These are phyloP conservation scores for Staphylotrichum tortipilum DNA, from an alignment of 495 filamentous ascomycete genomes.

Conservation along the genomic window DNA sequence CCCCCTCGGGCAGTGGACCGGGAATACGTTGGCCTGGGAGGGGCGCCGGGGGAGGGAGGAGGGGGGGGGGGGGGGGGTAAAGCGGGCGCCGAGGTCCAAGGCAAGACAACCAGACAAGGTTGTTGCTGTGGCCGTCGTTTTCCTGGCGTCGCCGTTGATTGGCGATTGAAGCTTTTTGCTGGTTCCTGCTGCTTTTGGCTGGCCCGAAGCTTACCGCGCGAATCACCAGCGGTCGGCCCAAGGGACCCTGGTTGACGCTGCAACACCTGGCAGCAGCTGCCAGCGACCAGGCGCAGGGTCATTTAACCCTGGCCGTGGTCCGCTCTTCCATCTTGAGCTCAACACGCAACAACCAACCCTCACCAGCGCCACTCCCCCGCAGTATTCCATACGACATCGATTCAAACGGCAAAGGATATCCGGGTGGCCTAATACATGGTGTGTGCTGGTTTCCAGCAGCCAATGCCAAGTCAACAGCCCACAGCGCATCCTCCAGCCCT, in stretches of 20 bases:
- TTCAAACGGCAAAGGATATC: neutral
- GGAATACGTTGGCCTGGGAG: too few species aligned
- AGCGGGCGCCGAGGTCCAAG: constrained; percentile 6
- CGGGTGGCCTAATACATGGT: neutral
- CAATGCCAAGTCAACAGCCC: neutral
- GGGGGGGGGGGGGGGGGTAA: too few species aligned
- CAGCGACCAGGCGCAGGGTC: neutral
- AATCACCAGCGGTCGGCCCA: neutral
- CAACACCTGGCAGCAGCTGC: constrained; percentile 2
- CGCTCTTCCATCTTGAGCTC: too few species aligned
- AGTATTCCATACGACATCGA: too few species aligned
- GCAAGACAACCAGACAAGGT: too few species aligned
- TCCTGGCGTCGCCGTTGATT: neutral
- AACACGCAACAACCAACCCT: too few species aligned
- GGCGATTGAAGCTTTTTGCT: constrained; percentile 12
- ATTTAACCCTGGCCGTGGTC: too few species aligned
- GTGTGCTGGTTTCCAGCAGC: neutral
- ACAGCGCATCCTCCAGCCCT: neutral
- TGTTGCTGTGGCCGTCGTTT: constrained; percentile 4
- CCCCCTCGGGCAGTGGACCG: constrained; percentile 7
- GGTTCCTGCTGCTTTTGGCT: too few species aligned
- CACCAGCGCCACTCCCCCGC: neutral
- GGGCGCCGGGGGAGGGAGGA: too few species aligned
- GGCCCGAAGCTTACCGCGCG: constrained; percentile 14
- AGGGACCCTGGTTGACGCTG: constrained; percentile 1